A percentile compares a stretch with the other conserved stretches of the same genome.
These are phyloP conservation scores for Yamadazyma friedrichii DNA, from an alignment of 1,139 yeast genomes.

Conservation along the genomic window DNA sequence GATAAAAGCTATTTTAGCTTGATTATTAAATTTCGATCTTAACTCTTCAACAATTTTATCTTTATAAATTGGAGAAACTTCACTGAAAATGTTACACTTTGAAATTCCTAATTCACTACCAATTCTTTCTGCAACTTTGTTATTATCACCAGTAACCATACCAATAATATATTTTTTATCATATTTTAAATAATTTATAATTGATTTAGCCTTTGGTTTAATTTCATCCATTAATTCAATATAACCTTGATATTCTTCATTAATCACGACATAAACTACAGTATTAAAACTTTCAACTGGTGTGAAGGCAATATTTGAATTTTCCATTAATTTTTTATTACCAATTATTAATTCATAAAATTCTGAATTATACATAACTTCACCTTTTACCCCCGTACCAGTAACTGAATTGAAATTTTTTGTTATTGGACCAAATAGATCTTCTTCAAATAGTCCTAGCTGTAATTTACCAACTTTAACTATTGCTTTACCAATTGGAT, in stretches of 20 bases:
- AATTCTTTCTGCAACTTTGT: conserved; percentile 59
- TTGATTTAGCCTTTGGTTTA: conserved; percentile 62
- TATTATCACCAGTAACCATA: conserved; percentile 88
- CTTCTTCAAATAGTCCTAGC: conserved; percentile 35
- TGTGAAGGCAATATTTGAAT: conserved; percentile 12
- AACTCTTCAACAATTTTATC: conserved; percentile 62
- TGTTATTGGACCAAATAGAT: conserved; percentile 27
- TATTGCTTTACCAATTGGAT: conserved; percentile 82
- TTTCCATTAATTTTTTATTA: conserved; percentile 46
- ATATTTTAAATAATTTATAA: conserved; percentile 53
- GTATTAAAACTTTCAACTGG: conserved; percentile 24
- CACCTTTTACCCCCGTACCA: conserved; percentile 72
- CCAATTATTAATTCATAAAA: conserved; percentile 52
- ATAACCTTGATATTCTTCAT: conserved; percentile 60
- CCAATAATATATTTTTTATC: conserved; percentile 65
- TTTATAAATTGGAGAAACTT: conserved; percentile 75
- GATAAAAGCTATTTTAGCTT: conserved; percentile 68
- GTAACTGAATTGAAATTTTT: conserved; percentile 50
- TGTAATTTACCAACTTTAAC: conserved; percentile 28
- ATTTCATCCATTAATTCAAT: conserved; percentile 69
- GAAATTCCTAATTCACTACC: conserved; percentile 72
- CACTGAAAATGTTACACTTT: conserved; percentile 65
- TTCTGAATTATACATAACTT: conserved; percentile 23
- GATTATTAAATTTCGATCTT: conserved; percentile 41
- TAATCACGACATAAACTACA: conserved; percentile 45